Conservation (phyloP, 257 asterid species). For the Leptodermis oblonga region DNA sequence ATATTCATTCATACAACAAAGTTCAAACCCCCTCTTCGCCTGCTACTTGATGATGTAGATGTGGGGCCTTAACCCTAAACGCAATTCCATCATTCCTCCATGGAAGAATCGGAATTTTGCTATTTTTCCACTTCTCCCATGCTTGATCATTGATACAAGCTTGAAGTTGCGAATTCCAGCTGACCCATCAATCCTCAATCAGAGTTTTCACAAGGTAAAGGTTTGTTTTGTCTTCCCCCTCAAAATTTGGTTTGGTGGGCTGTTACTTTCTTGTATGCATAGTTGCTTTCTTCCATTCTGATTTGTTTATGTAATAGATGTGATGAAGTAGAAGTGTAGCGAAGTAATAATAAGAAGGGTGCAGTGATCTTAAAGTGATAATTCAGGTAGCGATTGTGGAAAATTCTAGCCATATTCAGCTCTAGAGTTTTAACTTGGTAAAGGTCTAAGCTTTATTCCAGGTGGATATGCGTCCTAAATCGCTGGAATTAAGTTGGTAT, state of each 20-base stretch:
- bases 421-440: too few species aligned
- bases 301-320: too few species aligned
- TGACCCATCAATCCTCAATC: background rate
- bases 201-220: conserved; percentile 14
- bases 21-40: background rate
- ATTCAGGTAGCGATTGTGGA: too few species aligned
- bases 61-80: conserved; percentile 4
- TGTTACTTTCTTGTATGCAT: background rate
- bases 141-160: too few species aligned
- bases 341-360: too few species aligned
- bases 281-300: background rate
- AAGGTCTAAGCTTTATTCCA: background rate
- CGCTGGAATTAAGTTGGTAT: background rate
- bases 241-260: too few species aligned
- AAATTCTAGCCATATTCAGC: too few species aligned
- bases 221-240: background rate
- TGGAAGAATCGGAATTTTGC: conserved; percentile 18
- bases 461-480: background rate
- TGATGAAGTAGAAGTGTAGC: too few species aligned
- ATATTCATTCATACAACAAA: background rate
- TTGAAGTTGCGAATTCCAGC: too few species aligned
- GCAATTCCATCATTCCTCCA: conserved; percentile 2
- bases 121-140: background rate
- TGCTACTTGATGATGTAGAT: background rate
- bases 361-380: background rate